Evolutionary conservation across 495 filamentous ascomycete species (phyloP), one percentile per base, ranked within the genome.

Genomic region (Cudoniella acicularis): DNA sequence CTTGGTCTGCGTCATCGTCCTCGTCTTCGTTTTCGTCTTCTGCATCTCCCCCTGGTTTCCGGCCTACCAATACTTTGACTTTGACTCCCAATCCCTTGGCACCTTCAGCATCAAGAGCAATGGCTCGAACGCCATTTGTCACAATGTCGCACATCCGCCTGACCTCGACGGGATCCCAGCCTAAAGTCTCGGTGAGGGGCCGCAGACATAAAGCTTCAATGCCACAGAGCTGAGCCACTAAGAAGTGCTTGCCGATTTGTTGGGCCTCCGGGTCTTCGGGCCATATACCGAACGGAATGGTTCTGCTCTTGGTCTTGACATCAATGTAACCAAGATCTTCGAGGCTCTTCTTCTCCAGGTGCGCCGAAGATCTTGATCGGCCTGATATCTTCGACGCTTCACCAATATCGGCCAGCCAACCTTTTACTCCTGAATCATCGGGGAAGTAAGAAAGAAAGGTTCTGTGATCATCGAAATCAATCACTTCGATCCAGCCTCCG

Each of bases 401-500:
- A 21, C 63, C 30, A 16, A 79, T 30, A 18, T 75, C 76, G 0
- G 54, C 50, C 17, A 67, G 48, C 4, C 76, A 63, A 16, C 64
- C 59, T 54, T 71, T 69, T 11, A 75, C 56, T 16, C 70, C 60
- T 3, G 77, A 77, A 1, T 69, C 70, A 2, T 67, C 62, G 8
- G 72, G 60, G 61, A 76, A 81, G 54, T 69, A 72, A 9, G 64
- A 62, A 42, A 76, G 50, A 40, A 79, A 73, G 30, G 71, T 52
- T 11, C 16, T 22, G 41, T 65, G 60, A 57, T 80, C 71, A 55
- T 83, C 76, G 55, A 77, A 82, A 68, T 87, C 83, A 22, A 79
- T 48, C 1, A 87, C 66, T 65, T 90, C 87, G 41, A 91, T 80
- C 68, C 81, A 88, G 13, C 86, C 86, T 6, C 85, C 86, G 0